Base-by-base conservation (phyloP, 305 asterid genomes). In the Solanum hybrid region DNA sequence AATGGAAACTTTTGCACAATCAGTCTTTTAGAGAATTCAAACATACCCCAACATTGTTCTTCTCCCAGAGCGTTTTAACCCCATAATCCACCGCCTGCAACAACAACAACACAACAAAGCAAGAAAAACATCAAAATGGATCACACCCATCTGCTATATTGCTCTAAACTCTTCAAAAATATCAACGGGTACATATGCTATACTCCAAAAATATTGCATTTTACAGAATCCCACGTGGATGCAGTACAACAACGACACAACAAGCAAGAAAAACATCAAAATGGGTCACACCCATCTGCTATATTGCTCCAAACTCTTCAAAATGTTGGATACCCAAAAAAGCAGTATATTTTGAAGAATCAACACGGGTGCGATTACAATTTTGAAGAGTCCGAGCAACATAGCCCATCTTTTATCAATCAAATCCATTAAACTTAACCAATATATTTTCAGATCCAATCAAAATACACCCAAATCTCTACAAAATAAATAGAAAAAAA, bases 21-120 rank as follows among this genome's bases (percentile, higher is more conserved):
- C 13, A 87, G 24, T 5, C 0, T 51, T 66, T 75, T 35, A 3
- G 85, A 78, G 5, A 79, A 80, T n/a, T 37, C 11, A 72, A 40
- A 75, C 90, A 38, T 92, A 92, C 99, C 99, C 99, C 99, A 91
- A 90, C 93, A 90, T 97, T 97, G 93, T 93, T 92, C 87, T 89
- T 93, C 72, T 97, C 98, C 99, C 99, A 96, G 16, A 96, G 91
- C 89, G 91, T 93, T 69, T 90, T 94, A 91, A 96, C 94, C 17
- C 99, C 99, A 86, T 92, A 95, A 89, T 97, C 99, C 90, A 97
- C 99, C 13, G 93, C 98, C 99, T 97, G 98, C 31, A 29, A 29
- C 90, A 95, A 91, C 66, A 26, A 79, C 89, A 26, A 46, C 86
- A 42, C n/a, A 86, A 73, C 72, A 17, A 73, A 85, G 37, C 10